These are phyloP conservation scores for Aspergillus sp. DNA, from an alignment of 2,329 filamentous ascomycete species.

Conservation along the genomic window DNA sequence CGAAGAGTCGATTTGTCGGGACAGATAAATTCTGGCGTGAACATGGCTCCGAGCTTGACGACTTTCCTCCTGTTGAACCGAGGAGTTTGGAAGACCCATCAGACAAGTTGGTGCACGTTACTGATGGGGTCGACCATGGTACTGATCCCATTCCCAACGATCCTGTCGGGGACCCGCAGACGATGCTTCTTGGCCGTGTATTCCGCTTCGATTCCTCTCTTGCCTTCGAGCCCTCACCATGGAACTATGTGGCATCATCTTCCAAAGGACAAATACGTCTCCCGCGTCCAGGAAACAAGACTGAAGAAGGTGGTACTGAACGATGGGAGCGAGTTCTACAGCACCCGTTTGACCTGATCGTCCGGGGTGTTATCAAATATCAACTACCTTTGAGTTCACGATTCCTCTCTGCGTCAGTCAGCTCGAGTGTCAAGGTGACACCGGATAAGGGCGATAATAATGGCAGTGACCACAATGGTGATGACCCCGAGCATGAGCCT, in stretches of 20 bases:
- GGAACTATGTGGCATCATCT: conserved; percentile 63
- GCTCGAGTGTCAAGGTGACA: conserved; percentile 34
- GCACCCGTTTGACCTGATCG: conserved; percentile 87
- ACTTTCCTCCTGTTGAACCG: conserved; percentile 25
- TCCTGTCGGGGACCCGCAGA: conserved; percentile 58
- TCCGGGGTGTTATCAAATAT: conserved; percentile 87
- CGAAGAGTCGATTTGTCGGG: conserved; percentile 86
- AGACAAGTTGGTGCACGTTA: conserved; percentile 7
- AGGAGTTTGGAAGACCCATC: conserved; percentile 18
- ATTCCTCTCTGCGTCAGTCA: conserved; percentile 45
- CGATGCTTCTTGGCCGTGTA: conserved; percentile 87
- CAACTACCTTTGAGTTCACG: conserved; percentile 54
- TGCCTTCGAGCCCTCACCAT: conserved; percentile 81
- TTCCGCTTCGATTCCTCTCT: conserved; percentile 80
- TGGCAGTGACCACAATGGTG: conserved; percentile 18
- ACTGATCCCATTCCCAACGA: conserved; percentile 57
- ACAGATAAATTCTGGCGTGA: conserved; percentile 41
- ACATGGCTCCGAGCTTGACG: conserved; percentile 18
- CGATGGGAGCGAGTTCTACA: conserved; percentile 87
- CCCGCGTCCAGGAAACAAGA: conserved; percentile 76
- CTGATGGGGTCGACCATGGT: conserved; percentile 45
- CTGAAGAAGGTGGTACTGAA: conserved; percentile 69
- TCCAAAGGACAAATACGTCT: conserved; percentile 81
- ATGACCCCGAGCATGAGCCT: conserved; percentile 9
- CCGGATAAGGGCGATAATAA: conserved; percentile 30